phyloP scores from a whole-genome alignment of 2,329 filamentous ascomycete species.

The Alternaria viburni region DNA sequence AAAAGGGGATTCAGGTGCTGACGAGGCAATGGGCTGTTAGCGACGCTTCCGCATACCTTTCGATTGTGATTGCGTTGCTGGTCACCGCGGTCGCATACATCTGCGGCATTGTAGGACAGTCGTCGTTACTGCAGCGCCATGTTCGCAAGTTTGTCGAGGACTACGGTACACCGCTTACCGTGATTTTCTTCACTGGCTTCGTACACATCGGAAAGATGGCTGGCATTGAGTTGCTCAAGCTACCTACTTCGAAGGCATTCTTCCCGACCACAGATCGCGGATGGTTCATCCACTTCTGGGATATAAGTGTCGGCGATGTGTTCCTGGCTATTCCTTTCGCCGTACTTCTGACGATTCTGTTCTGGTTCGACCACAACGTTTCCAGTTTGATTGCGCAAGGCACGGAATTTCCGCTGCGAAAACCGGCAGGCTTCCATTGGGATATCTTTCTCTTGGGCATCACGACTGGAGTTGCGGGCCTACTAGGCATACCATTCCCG shows the following conservation, averaged over 20 bases:
- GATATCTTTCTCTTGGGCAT: constrained; percentile 65
- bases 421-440: constrained; percentile 67
- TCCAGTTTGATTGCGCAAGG: constrained; percentile 64
- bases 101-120: constrained; percentile 73
- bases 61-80: constrained; percentile 75
- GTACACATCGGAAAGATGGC: constrained; percentile 84
- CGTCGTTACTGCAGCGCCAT: constrained; percentile 75
- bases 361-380: constrained; percentile 87
- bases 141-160: constrained; percentile 85
- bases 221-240: constrained; percentile 69
- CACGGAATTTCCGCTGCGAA: constrained; percentile 61
- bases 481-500: constrained; percentile 64
- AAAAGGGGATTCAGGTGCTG: constrained; percentile 88
- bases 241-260: constrained; percentile 81
- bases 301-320: constrained; percentile 72
- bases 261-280: constrained; percentile 73
- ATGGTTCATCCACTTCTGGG: constrained; percentile 86
- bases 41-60: constrained; percentile 74
- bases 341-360: constrained; percentile 79
- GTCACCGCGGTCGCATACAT: constrained; percentile 79
- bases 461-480: constrained; percentile 61
- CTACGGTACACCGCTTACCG: constrained; percentile 74
- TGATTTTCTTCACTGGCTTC: constrained; percentile 87
- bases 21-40: constrained; percentile 71
- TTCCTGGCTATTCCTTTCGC: constrained; percentile 90